Base-by-base conservation (phyloP, 371 early-diverging fungal species). In the Furculomyces boomerangus region DNA sequence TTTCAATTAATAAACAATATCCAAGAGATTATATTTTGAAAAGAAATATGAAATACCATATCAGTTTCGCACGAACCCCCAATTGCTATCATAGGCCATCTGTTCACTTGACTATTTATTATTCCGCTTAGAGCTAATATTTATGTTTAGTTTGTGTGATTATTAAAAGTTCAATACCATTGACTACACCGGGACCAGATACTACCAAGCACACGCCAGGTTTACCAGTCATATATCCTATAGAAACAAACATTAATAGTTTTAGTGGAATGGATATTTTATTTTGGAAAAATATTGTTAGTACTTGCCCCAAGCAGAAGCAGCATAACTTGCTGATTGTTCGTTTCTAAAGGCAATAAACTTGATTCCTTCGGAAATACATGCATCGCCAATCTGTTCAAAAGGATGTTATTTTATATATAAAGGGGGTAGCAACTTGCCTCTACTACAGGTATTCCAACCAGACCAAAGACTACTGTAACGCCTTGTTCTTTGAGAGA, bases 171-270 rank as follows among this genome's bases (percentile, higher is more conserved):
- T 53, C 10, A 7, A 3, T 41, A 53, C 53, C 53, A 69, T 87
- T 84, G 26, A 87, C 75, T 0, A 85, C 78, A 30, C 88, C 88
- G 0, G 88, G 88, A 1, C 88, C 88, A 2, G 83, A 81, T 14
- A 87, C 88, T 1, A 74, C 77, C 8, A 87, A 60, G 43, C 86
- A 85, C 0, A 85, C 81, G 32, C 84, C 88, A 13, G 84, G 84
- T 50, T 66, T 60, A 8, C 79, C 78, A 29, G 71, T 77, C 50
- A 86, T 62, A 56, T 71, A 87, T 7, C 80, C 55, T 54, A 40
- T 56, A 40, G 22, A 53, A 16, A 20, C 10, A 40, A 5, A 7
- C 8, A 53, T 16, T 30, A 16, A 7, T 16, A 53, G 3, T 29
- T 10, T 53, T 7, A 46, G 16, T 53, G 20, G 5, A 18, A 32